Evolutionary conservation across 1,139 yeast species (phyloP).

Genomic region (Casaregolazyma lundiana): DNA sequence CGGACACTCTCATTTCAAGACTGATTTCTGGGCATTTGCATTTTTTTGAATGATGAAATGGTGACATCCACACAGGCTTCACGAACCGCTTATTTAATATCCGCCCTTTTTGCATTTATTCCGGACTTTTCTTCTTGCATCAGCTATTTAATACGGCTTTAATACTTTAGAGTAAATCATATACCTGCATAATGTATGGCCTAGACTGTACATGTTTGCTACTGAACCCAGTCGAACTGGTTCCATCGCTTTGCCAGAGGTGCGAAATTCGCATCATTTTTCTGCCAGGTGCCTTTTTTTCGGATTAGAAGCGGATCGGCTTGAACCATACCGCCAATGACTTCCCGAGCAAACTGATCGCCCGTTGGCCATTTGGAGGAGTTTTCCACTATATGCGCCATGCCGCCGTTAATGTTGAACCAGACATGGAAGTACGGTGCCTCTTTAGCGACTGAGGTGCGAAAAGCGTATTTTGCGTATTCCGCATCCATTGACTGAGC

Average conservation of each 20-base stretch:
- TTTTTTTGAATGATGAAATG: too few relatives aligned
- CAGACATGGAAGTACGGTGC: slow-evolving; percentile 50
- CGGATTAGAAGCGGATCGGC: slow-evolving; percentile 34
- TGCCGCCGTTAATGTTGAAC: slow-evolving; percentile 44
- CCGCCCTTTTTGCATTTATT: neutral
- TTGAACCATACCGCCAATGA: slow-evolving; percentile 42
- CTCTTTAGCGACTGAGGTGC: slow-evolving; percentile 41
- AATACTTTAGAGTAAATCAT: neutral
- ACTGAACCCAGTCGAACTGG: slow-evolving; percentile 16
- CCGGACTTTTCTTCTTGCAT: neutral
- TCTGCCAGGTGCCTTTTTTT: slow-evolving; percentile 32
- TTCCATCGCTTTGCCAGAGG: slow-evolving; percentile 7
- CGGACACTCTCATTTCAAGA: neutral
- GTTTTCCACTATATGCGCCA: slow-evolving; percentile 49
- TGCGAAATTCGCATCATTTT: slow-evolving; percentile 21
- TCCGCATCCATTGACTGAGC: slow-evolving; percentile 20
- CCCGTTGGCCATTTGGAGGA: slow-evolving; percentile 41
- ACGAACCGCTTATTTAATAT: neutral
- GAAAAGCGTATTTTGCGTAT: slow-evolving; percentile 34
- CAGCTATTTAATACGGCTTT: neutral
- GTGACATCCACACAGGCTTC: too few relatives aligned
- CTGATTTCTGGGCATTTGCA: too few relatives aligned
- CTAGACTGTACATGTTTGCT: neutral
- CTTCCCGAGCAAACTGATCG: slow-evolving; percentile 43
- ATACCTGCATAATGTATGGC: neutral